Conservation (phyloP, 176 grass and related monocot species). For the Oryza punctata region DNA sequence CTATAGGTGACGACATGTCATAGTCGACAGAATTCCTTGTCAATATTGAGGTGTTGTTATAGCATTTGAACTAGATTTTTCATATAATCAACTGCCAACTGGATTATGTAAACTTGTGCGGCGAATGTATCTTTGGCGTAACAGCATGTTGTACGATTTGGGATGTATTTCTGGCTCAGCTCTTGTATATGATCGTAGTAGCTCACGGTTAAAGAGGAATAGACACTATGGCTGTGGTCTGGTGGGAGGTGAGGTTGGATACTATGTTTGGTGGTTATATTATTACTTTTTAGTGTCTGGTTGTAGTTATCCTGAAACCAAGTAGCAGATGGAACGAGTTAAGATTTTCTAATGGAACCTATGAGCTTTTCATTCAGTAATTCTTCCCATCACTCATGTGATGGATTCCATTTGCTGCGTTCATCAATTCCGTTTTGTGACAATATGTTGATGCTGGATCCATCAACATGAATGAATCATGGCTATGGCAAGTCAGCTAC, state of each 20-base stretch:
- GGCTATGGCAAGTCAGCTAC: background rate
- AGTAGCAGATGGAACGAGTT: too few species aligned
- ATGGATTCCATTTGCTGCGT: too few species aligned
- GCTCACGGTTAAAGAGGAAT: background rate
- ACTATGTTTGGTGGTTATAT: background rate
- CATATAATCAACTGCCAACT: conserved; percentile 1
- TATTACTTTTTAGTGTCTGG: background rate
- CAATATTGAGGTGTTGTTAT: background rate
- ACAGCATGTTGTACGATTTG: background rate
- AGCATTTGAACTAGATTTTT: background rate
- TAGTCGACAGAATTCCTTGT: background rate
- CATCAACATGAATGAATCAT: background rate
- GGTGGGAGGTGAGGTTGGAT: too few species aligned
- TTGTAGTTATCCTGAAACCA: background rate
- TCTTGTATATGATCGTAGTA: background rate
- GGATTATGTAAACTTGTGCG: background rate
- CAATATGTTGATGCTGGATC: background rate
- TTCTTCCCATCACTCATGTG: background rate
- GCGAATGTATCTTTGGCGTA: background rate
- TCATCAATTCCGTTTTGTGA: too few species aligned
- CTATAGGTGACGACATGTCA: conserved; percentile 36
- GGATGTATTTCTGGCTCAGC: background rate
- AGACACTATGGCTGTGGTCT: background rate
- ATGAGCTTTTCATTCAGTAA: too few species aligned
- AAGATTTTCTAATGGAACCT: too few species aligned